phyloP scores from a whole-genome alignment of 2,329 filamentous ascomycete species.

The Cordyceps tenuipes region DNA sequence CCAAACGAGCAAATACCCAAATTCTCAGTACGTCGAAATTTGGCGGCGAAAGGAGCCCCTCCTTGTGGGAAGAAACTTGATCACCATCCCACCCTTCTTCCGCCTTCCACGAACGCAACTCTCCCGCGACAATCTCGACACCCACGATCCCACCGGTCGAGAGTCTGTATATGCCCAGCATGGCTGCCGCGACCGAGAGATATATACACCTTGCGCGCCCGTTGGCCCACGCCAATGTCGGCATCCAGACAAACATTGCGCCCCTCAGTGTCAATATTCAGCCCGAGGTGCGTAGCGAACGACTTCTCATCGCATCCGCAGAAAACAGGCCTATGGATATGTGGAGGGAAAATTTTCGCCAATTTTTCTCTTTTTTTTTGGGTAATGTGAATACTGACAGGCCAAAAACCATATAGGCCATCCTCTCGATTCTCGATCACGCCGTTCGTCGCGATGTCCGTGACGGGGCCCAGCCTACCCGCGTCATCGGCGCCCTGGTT shows the following conservation, averaged over 20 bases:
- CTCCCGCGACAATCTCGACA: conserved; percentile 13
- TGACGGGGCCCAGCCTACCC: conserved; percentile 69
- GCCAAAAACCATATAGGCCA: conserved; percentile 40
- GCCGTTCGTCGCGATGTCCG: conserved; percentile 73
- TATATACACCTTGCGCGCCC: conserved; percentile 94
- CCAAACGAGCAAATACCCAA: conserved; percentile 35
- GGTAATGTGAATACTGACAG: neutral
- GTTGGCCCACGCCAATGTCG: conserved; percentile 71
- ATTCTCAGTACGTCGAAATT: conserved; percentile 31
- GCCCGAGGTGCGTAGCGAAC: conserved; percentile 63
- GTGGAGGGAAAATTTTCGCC: neutral
- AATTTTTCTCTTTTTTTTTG: neutral
- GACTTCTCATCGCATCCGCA: neutral
- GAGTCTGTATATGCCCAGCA: conserved; percentile 44
- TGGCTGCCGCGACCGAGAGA: conserved; percentile 71
- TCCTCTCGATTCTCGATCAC: conserved; percentile 83
- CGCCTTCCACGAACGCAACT: conserved; percentile 15
- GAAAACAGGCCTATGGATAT: neutral
- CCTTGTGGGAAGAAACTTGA: conserved; percentile 13
- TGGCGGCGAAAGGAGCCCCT: conserved; percentile 13
- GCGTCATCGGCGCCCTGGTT: conserved; percentile 93
- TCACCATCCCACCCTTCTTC: conserved; percentile 13
- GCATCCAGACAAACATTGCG: conserved; percentile 76
- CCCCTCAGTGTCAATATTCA: conserved; percentile 92
- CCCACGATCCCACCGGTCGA: conserved; percentile 1